Evolutionary conservation across 306 rosid genomes (phyloP).

Genomic region (Cyclanthera cordifolia): DNA sequence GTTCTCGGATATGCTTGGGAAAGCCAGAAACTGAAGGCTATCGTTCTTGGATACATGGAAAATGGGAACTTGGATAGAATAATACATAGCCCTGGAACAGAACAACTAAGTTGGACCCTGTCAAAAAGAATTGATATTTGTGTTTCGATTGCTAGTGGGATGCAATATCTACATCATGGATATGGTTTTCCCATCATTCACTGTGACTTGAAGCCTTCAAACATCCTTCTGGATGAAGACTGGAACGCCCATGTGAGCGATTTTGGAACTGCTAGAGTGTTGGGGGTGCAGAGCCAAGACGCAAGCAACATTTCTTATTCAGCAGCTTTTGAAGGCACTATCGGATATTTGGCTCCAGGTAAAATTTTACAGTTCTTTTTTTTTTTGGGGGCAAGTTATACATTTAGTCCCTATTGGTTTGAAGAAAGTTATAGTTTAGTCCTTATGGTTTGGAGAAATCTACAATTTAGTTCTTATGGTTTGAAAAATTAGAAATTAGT

Average conservation of each 20-base stretch:
- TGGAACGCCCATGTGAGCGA: constrained; percentile 87
- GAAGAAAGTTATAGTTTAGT: too few relatives aligned
- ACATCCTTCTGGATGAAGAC: constrained; percentile 56
- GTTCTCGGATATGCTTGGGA: constrained; percentile 84
- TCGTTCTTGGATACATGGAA: constrained; percentile 71
- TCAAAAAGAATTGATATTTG: constrained; percentile 38
- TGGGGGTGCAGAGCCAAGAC: constrained; percentile 60
- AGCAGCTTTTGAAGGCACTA: constrained; percentile 56
- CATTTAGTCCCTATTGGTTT: too few relatives aligned
- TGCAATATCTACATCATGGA: constrained; percentile 76
- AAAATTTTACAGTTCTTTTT: constrained; percentile 8
- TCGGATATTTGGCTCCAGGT: constrained; percentile 94
- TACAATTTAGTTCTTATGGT: too few relatives aligned
- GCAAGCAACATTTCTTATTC: constrained; percentile 46
- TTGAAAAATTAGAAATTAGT: too few relatives aligned
- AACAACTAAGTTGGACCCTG: constrained; percentile 47
- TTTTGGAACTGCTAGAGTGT: constrained; percentile 80
- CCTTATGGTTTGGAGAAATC: too few relatives aligned
- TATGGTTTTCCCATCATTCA: constrained; percentile 66
- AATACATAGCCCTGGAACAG: constrained; percentile 33
- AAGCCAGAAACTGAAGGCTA: constrained; percentile 61
- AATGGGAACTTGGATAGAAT: constrained; percentile 66
- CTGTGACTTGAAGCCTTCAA: constrained; percentile 84
- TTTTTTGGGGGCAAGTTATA: too few relatives aligned
- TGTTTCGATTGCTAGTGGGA: constrained; percentile 52